A percentile compares a stretch with the other conserved stretches of the same genome.
These are phyloP conservation scores for Eucalyptus sp. DNA, from an alignment of 345 rosid genomes.

Conservation along the genomic window DNA sequence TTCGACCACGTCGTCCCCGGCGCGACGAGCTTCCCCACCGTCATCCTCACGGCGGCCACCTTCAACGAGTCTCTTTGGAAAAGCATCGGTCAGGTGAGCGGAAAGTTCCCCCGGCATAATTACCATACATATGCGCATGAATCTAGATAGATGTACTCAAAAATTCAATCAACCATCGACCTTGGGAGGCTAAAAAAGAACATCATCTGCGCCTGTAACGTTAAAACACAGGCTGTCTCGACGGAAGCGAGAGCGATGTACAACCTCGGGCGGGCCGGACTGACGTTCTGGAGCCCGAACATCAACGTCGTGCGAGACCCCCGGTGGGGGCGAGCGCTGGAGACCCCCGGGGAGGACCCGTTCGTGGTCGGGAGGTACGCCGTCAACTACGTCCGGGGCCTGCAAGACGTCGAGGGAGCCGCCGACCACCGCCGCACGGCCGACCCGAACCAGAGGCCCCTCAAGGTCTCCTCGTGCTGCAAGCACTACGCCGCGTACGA, in stretches of 20 bases:
- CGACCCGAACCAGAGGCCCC: constrained; percentile 17
- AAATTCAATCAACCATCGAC: not conserved
- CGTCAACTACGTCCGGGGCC: constrained; percentile 22
- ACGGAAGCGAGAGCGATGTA: constrained; percentile 45
- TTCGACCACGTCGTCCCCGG: constrained; percentile 15
- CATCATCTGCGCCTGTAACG: not conserved
- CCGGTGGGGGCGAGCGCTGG: constrained; percentile 29
- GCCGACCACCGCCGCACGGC: not conserved
- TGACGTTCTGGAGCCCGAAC: constrained; percentile 35
- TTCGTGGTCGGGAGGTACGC: constrained; percentile 21
- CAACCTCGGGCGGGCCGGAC: constrained; percentile 31
- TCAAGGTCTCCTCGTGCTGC: constrained; percentile 33
- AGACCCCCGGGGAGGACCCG: constrained; percentile 45
- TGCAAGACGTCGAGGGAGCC: constrained; percentile 29
- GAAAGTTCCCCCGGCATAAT: not conserved
- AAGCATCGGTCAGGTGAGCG: constrained; percentile 22
- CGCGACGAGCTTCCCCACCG: constrained; percentile 31
- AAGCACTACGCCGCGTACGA: constrained; percentile 37
- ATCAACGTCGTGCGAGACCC: constrained; percentile 36
- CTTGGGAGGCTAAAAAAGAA: not conserved
- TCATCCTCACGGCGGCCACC: constrained; percentile 18
- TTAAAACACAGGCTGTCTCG: constrained; percentile 25
- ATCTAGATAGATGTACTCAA: not conserved
- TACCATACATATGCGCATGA: not conserved
- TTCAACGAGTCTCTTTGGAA: constrained; percentile 33